These are phyloP conservation scores for Solanum acaule DNA, from an alignment of 257 asterid genomes.

Conservation along the genomic window DNA sequence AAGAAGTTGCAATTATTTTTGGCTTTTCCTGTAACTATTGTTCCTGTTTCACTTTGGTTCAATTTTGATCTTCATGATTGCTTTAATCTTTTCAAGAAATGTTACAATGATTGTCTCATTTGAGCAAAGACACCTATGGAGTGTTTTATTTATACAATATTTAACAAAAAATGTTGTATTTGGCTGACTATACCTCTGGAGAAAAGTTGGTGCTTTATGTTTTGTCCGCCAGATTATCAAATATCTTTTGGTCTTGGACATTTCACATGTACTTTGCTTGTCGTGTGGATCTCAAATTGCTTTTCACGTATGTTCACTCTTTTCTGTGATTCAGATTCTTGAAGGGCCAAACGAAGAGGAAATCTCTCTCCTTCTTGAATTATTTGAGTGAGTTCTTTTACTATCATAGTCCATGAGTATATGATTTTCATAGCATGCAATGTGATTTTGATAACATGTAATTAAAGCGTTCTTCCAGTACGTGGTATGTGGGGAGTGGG, in stretches of 20 bases:
- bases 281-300: not conserved
- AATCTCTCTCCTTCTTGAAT: slow-evolving; percentile 78
- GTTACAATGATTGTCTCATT: not conserved
- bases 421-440: not conserved
- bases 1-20: not conserved
- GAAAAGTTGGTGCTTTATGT: not conserved
- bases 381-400: slow-evolving; percentile 56
- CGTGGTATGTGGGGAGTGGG: not conserved
- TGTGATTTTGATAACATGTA: not conserved
- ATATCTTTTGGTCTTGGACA: not conserved
- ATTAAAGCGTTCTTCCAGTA: not conserved
- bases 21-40: not conserved
- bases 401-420: not conserved
- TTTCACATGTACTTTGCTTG: not conserved
- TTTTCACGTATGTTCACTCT: slow-evolving; percentile 6
- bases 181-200: not conserved
- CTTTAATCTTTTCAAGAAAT: not conserved
- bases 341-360: slow-evolving; percentile 92
- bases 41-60: not conserved
- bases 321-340: slow-evolving; percentile 62
- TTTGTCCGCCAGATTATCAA: not conserved
- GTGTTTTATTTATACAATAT: not conserved
- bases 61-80: not conserved
- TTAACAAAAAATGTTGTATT: not conserved
- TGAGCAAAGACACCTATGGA: not conserved